Conservation (phyloP, 345 rosid species). For the Combretum micranthum region DNA sequence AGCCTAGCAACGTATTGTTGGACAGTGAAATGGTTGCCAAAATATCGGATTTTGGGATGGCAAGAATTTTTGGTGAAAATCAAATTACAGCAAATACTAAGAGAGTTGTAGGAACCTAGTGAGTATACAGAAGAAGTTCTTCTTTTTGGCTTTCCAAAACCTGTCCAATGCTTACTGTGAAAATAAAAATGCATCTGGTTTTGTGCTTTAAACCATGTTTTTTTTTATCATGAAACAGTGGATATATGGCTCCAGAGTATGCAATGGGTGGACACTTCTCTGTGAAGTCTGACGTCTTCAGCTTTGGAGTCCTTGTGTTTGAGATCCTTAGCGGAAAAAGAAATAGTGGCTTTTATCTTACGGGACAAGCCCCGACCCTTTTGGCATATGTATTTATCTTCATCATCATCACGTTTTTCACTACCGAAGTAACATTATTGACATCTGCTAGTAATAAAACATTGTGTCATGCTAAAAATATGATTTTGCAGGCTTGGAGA, state of each 20-base stretch:
- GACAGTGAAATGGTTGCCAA: constrained; percentile 34
- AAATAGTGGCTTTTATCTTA: constrained; percentile 14
- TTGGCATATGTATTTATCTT: constrained; percentile 17
- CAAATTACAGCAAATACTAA: constrained; percentile 18
- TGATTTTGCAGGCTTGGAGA: constrained; percentile 32
- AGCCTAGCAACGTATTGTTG: constrained; percentile 32
- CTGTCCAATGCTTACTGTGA: background rate
- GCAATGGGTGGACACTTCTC: constrained; percentile 35
- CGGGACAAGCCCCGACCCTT: constrained; percentile 17
- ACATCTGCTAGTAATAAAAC: background rate
- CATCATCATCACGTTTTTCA: too few relatives aligned
- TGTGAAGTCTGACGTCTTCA: constrained; percentile 35
- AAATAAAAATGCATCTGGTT: background rate
- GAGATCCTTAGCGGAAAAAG: constrained; percentile 32
- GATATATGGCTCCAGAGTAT: constrained; percentile 41
- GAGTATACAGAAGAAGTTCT: background rate
- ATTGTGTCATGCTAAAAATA: background rate
- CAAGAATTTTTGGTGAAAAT: constrained; percentile 19
- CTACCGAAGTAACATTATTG: too few relatives aligned
- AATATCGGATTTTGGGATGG: constrained; percentile 49
- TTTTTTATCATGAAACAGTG: constrained; percentile 17
- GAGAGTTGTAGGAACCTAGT: constrained; percentile 24
- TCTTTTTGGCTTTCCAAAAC: background rate
- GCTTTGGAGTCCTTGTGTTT: constrained; percentile 35
- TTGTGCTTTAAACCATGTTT: background rate